Evolutionary conservation across 164 flowering plant genomes (phyloP), one percentile per base, ranked within the genome.

Genomic region (Dillenia suffruticosa): DNA sequence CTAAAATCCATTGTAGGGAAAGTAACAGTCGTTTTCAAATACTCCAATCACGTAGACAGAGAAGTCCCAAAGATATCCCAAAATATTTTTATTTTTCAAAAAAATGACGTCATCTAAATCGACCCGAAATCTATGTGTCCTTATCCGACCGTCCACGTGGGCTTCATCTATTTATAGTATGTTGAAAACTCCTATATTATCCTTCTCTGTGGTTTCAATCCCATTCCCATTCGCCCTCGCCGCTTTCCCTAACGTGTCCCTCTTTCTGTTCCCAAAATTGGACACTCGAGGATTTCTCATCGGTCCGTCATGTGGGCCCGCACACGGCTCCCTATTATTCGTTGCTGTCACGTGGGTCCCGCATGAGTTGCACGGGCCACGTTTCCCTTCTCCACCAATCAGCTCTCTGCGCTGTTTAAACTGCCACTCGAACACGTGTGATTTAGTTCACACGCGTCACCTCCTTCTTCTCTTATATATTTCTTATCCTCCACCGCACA

Each of bases 311-410:
- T n/a, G 12, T 58, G 78, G 71, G 61, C 72, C 81, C 80, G 65
- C 47, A 55, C 61, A 26, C 22, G 43, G 10, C 24, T 47, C 16
- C 10, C 2, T 2, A 13, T 40, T 15, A 26, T 13, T 54, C 45
- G 2, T 57, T 14, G 10, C 49, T 1, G 14, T 62, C 58, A 43
- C 56, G 56, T 67, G 79, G 81, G 66, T 16, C 76, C 79, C 64
- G 24, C 46, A 1, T 44, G 3, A 2, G 9, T 2, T 9, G 40
- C 40, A 12, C 12, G n/a, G 44, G 74, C 78, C 81, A 76, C 82
- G 84, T 76, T 32, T 60, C 75, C n/a, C 44, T 45, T 51, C 40
- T 61, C 77, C 9, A 44, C 82, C 81, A 79, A 81, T 81, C 63
- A 40, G 24, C 10, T 57, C 48, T 54, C 73, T 70, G 70, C 57